Conservation (phyloP, 345 rosid genomes). For the Pseudoturritis turrita region DNA sequence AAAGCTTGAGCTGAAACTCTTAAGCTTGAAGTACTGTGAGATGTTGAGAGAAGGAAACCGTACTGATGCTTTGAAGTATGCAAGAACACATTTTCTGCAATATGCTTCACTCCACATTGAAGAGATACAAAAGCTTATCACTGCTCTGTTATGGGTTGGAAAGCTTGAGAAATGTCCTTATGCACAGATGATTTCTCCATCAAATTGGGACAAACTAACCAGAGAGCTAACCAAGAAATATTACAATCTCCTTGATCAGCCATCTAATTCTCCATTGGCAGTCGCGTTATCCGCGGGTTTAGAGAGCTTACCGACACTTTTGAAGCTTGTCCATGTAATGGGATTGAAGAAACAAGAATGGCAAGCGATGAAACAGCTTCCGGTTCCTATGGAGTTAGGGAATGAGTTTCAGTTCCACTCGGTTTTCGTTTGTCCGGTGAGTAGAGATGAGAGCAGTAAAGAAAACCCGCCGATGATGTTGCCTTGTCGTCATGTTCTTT, state of each 20-base stretch:
- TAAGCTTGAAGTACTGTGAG: slow-evolving; percentile 53
- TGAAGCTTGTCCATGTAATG: slow-evolving; percentile 63
- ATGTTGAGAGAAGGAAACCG: slow-evolving; percentile 50
- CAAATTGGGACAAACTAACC: slow-evolving; percentile 38
- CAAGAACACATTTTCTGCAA: slow-evolving; percentile 46
- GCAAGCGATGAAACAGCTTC: slow-evolving; percentile 59
- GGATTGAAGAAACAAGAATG: slow-evolving; percentile 56
- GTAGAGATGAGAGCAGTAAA: slow-evolving; percentile 57
- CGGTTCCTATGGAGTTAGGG: slow-evolving; percentile 56
- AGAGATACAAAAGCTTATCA: slow-evolving; percentile 47
- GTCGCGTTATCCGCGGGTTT: slow-evolving; percentile 55
- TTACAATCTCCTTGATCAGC: slow-evolving; percentile 48
- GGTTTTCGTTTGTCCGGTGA: slow-evolving; percentile 64
- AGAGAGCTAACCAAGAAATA: slow-evolving; percentile 50
- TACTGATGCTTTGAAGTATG: slow-evolving; percentile 53
- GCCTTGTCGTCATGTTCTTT: slow-evolving; percentile 64
- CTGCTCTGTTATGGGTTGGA: slow-evolving; percentile 45
- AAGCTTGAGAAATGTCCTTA: slow-evolving; percentile 48
- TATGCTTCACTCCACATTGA: slow-evolving; percentile 34
- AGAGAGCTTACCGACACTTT: slow-evolving; percentile 50
- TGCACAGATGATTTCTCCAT: slow-evolving; percentile 39
- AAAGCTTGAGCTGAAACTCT: slow-evolving; percentile 56
- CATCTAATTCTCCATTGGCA: slow-evolving; percentile 46
- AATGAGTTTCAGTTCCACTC: slow-evolving; percentile 64
- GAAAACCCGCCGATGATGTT: slow-evolving; percentile 75